Base-by-base conservation (phyloP, 805 yeast genomes). In the Myxozyma geophila region DNA sequence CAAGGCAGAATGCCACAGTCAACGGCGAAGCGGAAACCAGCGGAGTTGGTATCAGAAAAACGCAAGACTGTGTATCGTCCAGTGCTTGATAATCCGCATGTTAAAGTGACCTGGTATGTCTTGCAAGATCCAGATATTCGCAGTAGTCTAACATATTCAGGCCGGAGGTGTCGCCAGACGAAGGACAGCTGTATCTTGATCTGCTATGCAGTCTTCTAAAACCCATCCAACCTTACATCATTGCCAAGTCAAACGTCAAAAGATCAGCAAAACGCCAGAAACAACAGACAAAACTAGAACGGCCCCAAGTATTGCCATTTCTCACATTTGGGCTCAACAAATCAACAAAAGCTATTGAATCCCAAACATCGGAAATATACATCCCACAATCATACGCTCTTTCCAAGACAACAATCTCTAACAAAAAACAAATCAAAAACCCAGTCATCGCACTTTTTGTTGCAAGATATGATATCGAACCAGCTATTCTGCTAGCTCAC, bases 11-110 rank as follows among this genome's bases (percentile, higher is more conserved):
- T 49, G 48, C 21, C 57, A 19, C 48, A 53, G 23, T n/a, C 48
- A 19, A 21, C 15, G 2, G 48, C 23, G 13, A 53, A 40, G 35
- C 57, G 48, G 21, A 53, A 41, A 28, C 4, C 57, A 19, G 17
- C 57, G 2, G 57, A 53, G 33, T 39, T 39, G 3, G 40, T 41
- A 6, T 12, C 51, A 8, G 66, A 64, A 9, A 70, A 69, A 56
- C 60, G 63, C 40, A 61, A 60, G 41, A 58, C 66, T 1, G 74
- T 73, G 7, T 70, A 59, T 51, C 67, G 70, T 19, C 70, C 74
- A 13, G 64, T 72, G 5, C 60, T 73, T 3, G 75, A 73, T 17
- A 67, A 68, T 51, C 74, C 75, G 13, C 66, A 67, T 46, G 64
- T 67, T 7, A 63, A 64, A 37, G 58, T 65, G 15, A 33, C 41